Base-by-base conservation (phyloP, 2,329 filamentous ascomycete species). In the Ophiostoma australiae region DNA sequence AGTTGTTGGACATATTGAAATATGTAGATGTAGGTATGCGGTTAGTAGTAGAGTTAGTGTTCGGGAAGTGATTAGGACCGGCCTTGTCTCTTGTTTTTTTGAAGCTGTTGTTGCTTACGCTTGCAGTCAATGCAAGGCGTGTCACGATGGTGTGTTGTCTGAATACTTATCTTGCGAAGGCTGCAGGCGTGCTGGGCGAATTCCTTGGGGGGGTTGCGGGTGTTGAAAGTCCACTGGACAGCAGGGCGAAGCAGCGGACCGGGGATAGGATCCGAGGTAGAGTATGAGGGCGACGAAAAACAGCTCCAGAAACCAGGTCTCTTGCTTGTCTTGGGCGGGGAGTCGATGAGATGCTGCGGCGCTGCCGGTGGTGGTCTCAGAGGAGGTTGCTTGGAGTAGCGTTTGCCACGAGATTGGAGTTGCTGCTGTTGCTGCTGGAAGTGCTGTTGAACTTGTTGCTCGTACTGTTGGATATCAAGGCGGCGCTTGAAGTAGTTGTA, bases 121-220 rank as follows among this genome's bases (percentile, higher is more conserved):
- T 27, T 58, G 61, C 61, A 65, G 61, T 17, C 61, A 17, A 20
- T 65, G 33, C 61, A 65, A 10, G 52, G 52, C 17, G 27, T n/a
- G 11, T 65, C 33, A 13, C 61, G 61, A n/a, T 65, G 61, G 31
- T 35, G 31, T 15, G 15, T 65, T 17, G 61, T 65, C 17, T 65
- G 61, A 17, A 65, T 31, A 10, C 17, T 65, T 31, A 37, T 65
- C 61, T 65, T 65, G 61, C 61, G 31, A 35, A 37, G 61, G 61
- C 61, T 35, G 61, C 61, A 65, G 61, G 27, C 15, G 61, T 65
- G 17, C 61, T 65, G 31, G 17, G 7, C 0, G 20, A 35, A n/a
- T 11, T 65, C 31, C 17, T 35, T 35, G 61, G 61, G 61, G 2
- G 61, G 61, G 10, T 35, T n/a, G 8, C 1, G 31, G 17, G 61